Base-by-base conservation (phyloP, 1,284 basidiomycete genomes). In the Phenoliferia sp. region DNA sequence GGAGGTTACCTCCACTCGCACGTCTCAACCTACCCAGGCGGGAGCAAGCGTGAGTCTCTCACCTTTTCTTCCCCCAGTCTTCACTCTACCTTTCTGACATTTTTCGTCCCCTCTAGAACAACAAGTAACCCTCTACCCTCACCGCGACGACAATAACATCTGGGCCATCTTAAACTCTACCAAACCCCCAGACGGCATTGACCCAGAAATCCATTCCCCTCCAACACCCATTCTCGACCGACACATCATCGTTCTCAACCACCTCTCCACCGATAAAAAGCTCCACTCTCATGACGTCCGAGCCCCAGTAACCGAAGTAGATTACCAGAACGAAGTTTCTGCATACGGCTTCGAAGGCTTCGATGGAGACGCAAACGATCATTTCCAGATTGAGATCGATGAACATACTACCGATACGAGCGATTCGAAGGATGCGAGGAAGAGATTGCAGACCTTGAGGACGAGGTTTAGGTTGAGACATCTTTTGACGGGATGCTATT, bases 311-410 rank as follows among this genome's bases (percentile, higher is more conserved):
- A 94, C 91, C 59, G 95, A 99, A 67, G 93, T 96, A 63, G 96
- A 99, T 75, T 99, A 97, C 83, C 96, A 99, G 82, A 95, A 98
- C 77, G 96, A 99, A 79, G 94, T 98, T 0, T 95, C 94, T 1
- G 93, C 83, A 1, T 99, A 99, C 76, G 96, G 96, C 3, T 88
- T 91, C 81, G 81, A 87, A 1, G 89, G 87, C n/a, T 96, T 89
- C 75, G 79, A 79, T 0, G 93, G 92, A 19, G 95, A 98, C 77
- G 85, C 87, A 63, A 98, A 99, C 78, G 95, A 99, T 78, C 92
- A 98, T 78, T 99, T 94, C 87, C 82, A 90, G 69, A 84, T 99
- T 57, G 94, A 98, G 80, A 92, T 99, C 64, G 87, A 89, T 36
- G 81, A 83, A 50, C 60, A 61, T 39, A 71, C 73, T 55, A 71